Evolutionary conservation across 2,329 filamentous ascomycete species (phyloP), one percentile per base, ranked within the genome.

Genomic region (Sclerotinia nivalis): DNA sequence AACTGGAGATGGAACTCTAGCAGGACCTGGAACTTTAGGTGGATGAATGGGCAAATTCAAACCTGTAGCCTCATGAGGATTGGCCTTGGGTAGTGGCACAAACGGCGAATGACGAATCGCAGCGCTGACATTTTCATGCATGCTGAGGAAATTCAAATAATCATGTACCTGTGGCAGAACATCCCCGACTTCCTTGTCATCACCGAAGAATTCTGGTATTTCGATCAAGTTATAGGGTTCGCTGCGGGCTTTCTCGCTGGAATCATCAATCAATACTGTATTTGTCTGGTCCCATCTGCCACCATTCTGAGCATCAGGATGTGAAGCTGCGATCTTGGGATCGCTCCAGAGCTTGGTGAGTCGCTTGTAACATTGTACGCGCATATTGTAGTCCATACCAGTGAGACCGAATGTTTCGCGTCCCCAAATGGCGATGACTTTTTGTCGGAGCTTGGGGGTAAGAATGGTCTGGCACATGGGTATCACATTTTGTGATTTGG

Each of bases 261-360:
- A 92, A 80, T 98, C 96, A 75, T 99, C 96, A 52, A 98, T 88
- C 37, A 99, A 84, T 9, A 98, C 85, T 0, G 96, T 98, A 79
- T 98, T 97, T 65, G 85, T 85, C 81, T 97, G 93, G 75, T 89
- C 86, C 91, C 93, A 98, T 18, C 79, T 75, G 20, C 76, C 79
- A 80, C 83, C 28, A 72, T 68, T 0, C 74, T 78, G 20, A 76
- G 78, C 47, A 77, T 78, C n/a, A 82, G 86, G 79, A 69, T 86
- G 84, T 47, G 82, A 81, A 10, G 72, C 76, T 70, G 77, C 78
- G 31, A 89, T 79, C 4, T 69, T 61, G 0, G 79, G 78, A 73
- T 88, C 81, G 18, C 75, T 76, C 96, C 96, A 99, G 0, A 97
- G 81, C 64, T 81, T 83, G 0, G 87, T 84, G 4, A 99, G 85